Conservation (phyloP, 768 basidiomycete genomes). For the Mycena alexandri region DNA sequence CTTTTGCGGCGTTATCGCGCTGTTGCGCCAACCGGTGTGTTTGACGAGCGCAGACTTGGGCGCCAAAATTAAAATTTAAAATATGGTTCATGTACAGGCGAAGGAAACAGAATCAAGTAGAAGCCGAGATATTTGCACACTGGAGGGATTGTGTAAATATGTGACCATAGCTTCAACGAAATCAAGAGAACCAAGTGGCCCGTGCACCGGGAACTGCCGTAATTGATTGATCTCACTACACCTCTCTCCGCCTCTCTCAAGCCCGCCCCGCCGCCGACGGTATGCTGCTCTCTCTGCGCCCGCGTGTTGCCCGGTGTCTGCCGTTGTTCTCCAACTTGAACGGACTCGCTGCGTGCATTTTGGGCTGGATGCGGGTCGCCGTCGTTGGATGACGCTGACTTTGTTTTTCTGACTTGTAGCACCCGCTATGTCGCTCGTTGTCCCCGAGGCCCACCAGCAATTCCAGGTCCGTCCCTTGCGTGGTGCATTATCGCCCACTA, state of each 20-base stretch:
- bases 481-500: neutral
- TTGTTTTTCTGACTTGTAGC: neutral
- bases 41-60: too few species aligned
- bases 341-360: neutral
- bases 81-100: too few species aligned
- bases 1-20: too few species aligned
- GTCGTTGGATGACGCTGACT: slow-evolving; percentile 29
- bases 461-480: slow-evolving; percentile 61
- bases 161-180: too few species aligned
- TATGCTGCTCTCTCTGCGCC: neutral
- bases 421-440: slow-evolving; percentile 90
- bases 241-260: neutral
- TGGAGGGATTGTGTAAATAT: too few species aligned
- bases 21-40: too few species aligned
- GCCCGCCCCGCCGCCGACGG: slow-evolving; percentile 7
- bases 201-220: too few species aligned
- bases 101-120: too few species aligned
- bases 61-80: too few species aligned
- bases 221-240: too few species aligned
- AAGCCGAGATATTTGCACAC: too few species aligned
- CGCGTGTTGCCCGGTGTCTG: neutral
- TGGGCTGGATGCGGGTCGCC: slow-evolving; percentile 15
- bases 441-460: slow-evolving; percentile 95
- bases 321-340: slow-evolving; percentile 1
- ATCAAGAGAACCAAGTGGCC: too few species aligned